Base-by-base conservation (phyloP, 1,139 yeast genomes). In the Candida pseudoviswanathii region DNA sequence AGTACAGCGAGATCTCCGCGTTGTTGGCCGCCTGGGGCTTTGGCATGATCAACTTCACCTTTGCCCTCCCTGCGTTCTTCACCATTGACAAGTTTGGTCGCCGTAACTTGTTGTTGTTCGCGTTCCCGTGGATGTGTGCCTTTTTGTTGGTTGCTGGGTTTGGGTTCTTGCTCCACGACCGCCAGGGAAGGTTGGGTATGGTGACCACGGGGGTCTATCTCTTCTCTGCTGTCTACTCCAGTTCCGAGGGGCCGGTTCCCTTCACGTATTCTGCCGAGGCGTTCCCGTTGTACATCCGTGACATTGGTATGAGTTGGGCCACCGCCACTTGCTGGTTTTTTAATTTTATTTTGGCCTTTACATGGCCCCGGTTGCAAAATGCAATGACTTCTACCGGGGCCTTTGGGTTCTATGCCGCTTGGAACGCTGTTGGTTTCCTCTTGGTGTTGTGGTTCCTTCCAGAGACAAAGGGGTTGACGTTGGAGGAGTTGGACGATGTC, bases 221-320 rank as follows among this genome's bases (percentile, higher is more conserved):
- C 40, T 89, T 81, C 68, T 73, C 90, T 0, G 79, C 83, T 41
- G 86, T 87, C 55, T 89, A 89, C 68, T 87, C 95, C 0, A 84
- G 89, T 2, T 94, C 96, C 53, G 90, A 87, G 70, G 96, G 96
- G 43, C 96, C 96, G 10, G 96, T 89, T 45, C 96, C 96, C 5
- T 89, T 89, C 73, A 87, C 95, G 1, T 88, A 89, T 64, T 85
- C 95, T 31, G 96, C 96, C 16, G 96, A 89, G 67, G 89, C 54
- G 47, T 89, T 89, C 76, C 92, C 95, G 49, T 76, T 89, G 57
- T 88, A 88, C 60, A 85, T 89, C 54, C 84, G 96, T 70, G 95
- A 90, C 61, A 71, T 89, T 47, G 96, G 96, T 50, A 88, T 91
- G 86, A 85, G 94, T 3, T 75, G 85, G 58, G 96, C 96, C 21